Base-by-base conservation (phyloP, 148 eudicot genomes). In the Rhododendron simsii region DNA sequence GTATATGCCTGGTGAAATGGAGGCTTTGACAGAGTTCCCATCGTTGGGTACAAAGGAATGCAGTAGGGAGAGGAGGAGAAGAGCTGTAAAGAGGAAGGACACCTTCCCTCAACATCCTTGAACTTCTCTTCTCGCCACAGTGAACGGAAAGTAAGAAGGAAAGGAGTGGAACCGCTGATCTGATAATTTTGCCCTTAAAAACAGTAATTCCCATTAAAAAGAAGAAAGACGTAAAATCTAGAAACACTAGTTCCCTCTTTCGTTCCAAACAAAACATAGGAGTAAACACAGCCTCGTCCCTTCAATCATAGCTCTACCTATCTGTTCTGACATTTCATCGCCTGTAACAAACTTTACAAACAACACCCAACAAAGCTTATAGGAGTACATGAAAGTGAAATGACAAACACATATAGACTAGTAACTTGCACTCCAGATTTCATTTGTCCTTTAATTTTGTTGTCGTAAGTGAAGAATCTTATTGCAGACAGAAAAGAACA, bases 21-120 rank as follows among this genome's bases (percentile, higher is more conserved):
- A 80, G 82, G 63, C 63, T 28, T 80, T 51, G 82, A 80, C 61
- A 80, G 37, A 55, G 67, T 35, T 81, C 48, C 83, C 69, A 81
- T 50, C 1, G 0, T 9, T 28, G 16, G 82, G 63, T 80, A 80
- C 61, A 50, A 51, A 33, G 69, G 71, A 57, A 81, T 55, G 65
- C 23, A 26, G 61, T 15, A 80, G 37, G 61, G 37, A 80, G 39
- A 80, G 41, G 67, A 51, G 10, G 26, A 18, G 44, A 30, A 30
- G 28, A 67, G 47, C 41, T 81, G 65, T 45, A 16, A 81, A 53
- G 67, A 81, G 47, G 28, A 35, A 33, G 47, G 69, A 30, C 44
- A 53, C 59, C 53, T 47, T 4, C 69, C 20, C 45, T 20, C 7
- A 35, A 55, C 8, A 80, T 53, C 41, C 65, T 16, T 33, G 21